Evolutionary conservation across 1,139 yeast species (phyloP), one percentile per base, ranked within the genome.

Genomic region (Geotrichum candidum): DNA sequence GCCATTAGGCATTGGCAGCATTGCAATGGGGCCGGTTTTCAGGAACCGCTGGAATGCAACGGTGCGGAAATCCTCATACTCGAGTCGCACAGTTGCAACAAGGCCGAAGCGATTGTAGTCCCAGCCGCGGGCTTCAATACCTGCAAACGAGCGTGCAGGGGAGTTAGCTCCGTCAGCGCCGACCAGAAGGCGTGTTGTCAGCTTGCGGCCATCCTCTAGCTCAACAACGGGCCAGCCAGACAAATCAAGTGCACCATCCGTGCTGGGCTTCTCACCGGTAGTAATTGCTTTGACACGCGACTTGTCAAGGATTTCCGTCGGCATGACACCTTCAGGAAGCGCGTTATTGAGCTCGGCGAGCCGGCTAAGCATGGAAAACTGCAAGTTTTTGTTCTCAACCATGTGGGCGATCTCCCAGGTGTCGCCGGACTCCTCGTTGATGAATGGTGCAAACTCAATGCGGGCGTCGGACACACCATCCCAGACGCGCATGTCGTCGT

Each of bases 161-260:
- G 98, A 91, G 74, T 92, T 90, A 72, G 86, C 90, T 0, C 99
- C 99, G 73, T 94, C 99, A 25, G 97, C 96, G 10, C 99, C 99
- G 15, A 92, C 84, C 48, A 94, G 78, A 29, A 94, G 78, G 64
- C 97, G 79, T 0, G 97, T 82, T 68, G 83, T 83, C 57, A 87
- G 77, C 18, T 72, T 68, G 18, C 82, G 81, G 1, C 97, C 97
- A 65, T 84, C 82, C 27, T 84, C 84, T 25, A 94, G 78, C 31
- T 82, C 80, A 2, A 94, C 85, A 6, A 85, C 73, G 0, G 98
- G 98, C 96, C 97, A 90, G 59, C 84, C 84, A 54, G 77, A 71
- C 7, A 70, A 67, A 52, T 78, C 74, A 3, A 70, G 38, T 11
- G 38, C 56, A 11, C 76, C 52, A 67, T 73, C 52, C 71, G 70